A percentile compares a stretch with the other conserved stretches of the same genome.
Conservation (phyloP, 352 stramenopile genomes). For the Pythium oligandrum region DNA sequence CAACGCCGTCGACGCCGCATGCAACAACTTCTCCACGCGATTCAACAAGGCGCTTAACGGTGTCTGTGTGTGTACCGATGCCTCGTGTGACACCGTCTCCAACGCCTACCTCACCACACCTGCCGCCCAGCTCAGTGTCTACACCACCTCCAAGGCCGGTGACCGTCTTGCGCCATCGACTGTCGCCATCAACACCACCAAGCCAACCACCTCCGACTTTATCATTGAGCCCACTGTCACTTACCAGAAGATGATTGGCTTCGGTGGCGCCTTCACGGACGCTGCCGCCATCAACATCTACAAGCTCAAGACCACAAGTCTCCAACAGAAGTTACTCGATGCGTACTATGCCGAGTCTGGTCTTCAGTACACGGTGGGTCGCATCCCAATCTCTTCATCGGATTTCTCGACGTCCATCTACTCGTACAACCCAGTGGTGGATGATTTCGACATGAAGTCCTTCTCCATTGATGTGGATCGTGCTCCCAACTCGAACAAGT, state of each 20-base stretch:
- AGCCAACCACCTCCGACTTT: slow-evolving; percentile 5
- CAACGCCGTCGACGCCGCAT: slow-evolving; percentile 9
- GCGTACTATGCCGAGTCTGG: slow-evolving; percentile 67
- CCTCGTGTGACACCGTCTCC: slow-evolving; percentile 37
- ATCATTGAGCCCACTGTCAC: slow-evolving; percentile 31
- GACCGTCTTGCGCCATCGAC: slow-evolving; percentile 41
- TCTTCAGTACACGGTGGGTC: slow-evolving; percentile 70
- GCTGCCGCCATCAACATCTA: slow-evolving; percentile 69
- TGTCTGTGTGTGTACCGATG: slow-evolving; percentile 26
- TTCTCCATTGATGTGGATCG: slow-evolving; percentile 84
- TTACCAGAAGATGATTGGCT: slow-evolving; percentile 79
- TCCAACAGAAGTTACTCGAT: slow-evolving; percentile 63
- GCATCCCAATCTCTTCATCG: slow-evolving; percentile 72
- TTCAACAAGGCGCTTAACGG: slow-evolving; percentile 41
- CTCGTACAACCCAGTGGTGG: slow-evolving; percentile 69
- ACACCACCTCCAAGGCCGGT: slow-evolving; percentile 43
- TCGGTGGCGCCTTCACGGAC: slow-evolving; percentile 86
- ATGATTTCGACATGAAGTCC: slow-evolving; percentile 62
- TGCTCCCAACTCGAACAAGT: slow-evolving; percentile 41
- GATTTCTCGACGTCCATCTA: slow-evolving; percentile 83
- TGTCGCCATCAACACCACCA: slow-evolving; percentile 10
- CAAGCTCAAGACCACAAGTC: slow-evolving; percentile 28
- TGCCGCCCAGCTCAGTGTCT: slow-evolving; percentile 37
- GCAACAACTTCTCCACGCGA: slow-evolving; percentile 32
- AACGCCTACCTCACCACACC: slow-evolving; percentile 36